phyloP scores from a whole-genome alignment of 2,329 filamentous ascomycete genomes.

The Alternaria incomplexa region DNA sequence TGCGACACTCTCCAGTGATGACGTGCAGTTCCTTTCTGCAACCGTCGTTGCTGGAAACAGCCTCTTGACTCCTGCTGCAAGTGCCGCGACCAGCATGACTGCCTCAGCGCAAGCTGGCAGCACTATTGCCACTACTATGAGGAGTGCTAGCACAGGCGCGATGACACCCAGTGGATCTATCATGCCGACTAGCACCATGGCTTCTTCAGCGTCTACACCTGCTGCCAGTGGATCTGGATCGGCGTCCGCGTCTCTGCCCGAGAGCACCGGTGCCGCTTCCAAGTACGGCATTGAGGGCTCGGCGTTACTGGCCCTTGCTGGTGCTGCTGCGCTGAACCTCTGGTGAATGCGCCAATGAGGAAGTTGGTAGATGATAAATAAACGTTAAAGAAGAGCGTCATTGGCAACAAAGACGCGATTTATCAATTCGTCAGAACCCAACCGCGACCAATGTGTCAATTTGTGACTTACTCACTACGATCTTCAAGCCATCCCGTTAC shows the following conservation, averaged over 20 bases:
- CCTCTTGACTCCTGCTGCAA: conserved; percentile 23
- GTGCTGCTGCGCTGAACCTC: conserved; percentile 26
- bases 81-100: conserved; percentile 4
- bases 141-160: conserved; percentile 2
- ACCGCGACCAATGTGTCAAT: neutral
- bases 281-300: conserved; percentile 26
- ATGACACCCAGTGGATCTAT: neutral
- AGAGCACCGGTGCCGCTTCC: conserved; percentile 29
- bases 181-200: neutral
- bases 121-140: conserved; percentile 4
- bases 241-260: conserved; percentile 15
- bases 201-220: conserved; percentile 5
- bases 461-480: neutral
- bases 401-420: neutral
- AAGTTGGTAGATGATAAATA: neutral
- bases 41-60: conserved; percentile 30
- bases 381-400: neutral
- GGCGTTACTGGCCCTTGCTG: conserved; percentile 27
- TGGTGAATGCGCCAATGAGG: conserved; percentile 12
- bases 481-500: neutral
- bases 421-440: neutral
- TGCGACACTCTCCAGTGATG: conserved; percentile 20
- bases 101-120: conserved; percentile 6
- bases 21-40: conserved; percentile 29
- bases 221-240: conserved; percentile 9